Conservation (phyloP, 768 basidiomycete species). For the Russula emetica region DNA sequence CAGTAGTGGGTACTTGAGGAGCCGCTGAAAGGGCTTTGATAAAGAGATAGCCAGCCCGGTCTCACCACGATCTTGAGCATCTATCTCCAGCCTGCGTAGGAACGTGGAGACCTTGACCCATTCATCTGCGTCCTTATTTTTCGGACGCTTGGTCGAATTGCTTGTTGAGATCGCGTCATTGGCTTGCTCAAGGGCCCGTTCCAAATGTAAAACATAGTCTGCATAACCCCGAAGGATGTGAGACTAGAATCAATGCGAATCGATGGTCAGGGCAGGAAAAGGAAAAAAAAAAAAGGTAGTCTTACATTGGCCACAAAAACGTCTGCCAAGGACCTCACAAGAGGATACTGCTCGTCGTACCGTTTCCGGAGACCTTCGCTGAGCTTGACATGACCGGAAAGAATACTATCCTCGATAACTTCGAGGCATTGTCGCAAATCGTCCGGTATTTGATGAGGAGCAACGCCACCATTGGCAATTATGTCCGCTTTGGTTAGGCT, state of each 20-base stretch:
- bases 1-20: conserved; percentile 94
- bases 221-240: conserved; percentile 93
- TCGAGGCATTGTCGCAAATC: conserved; percentile 83
- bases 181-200: conserved; percentile 82
- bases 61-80: conserved; percentile 82
- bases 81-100: conserved; percentile 72
- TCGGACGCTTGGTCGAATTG: conserved; percentile 65
- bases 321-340: conserved; percentile 89
- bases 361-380: conserved; percentile 81
- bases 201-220: conserved; percentile 90
- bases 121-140: conserved; percentile 74
- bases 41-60: conserved; percentile 92
- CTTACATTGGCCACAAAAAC: conserved; percentile 93
- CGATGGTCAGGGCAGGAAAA: conserved; percentile 22
- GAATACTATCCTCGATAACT: conserved; percentile 79
- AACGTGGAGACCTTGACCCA: conserved; percentile 75
- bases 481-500: conserved; percentile 46
- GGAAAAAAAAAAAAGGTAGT: conserved; percentile 19
- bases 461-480: conserved; percentile 48
- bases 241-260: conserved; percentile 48
- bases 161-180: conserved; percentile 69
- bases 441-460: conserved; percentile 80
- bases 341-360: conserved; percentile 93
- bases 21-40: conserved; percentile 94
- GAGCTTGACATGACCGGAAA: conserved; percentile 84